Base-by-base conservation (phyloP, 108 stramenopile genomes). In the Bacterosira constricta region DNA sequence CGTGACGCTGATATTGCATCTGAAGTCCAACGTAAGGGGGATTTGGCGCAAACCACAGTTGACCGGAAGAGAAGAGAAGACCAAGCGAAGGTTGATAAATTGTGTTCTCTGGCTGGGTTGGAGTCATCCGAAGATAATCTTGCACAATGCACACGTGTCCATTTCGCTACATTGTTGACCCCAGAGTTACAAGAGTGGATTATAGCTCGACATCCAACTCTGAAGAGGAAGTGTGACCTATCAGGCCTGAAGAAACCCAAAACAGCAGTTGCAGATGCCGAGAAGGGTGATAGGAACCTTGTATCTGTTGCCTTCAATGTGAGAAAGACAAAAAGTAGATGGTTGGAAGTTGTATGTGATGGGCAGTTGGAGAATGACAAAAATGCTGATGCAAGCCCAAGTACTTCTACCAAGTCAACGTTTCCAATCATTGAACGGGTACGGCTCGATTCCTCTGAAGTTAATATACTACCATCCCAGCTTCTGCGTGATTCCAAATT, bases 101-200 rank as follows among this genome's bases (percentile, higher is more conserved):
- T 61, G 23, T 61, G 60, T 29, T 13, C 18, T 12, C 26, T 25
- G 12, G 39, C 39, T 3, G 60, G 39, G 1, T 4, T 45, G 6
- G 60, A 61, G 39, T 11, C 39, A 27, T 45, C 39, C 2, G 42
- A 42, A 10, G 38, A 61, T 3, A 61, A 61, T 45, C 12, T 61
- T 27, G 18, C 3, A 23, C 15, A 61, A 3, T 61, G 60, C 21
- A 8, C 12, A 37, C 4, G 37, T 25, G n/a, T 3, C 36, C 60
- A 61, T 29, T 61, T 61, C 39, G 17, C 18, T 15, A 45, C 30
- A 26, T 30, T 45, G 38, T 38, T 38, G 12, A 30, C 32, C 27
- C 36, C 20, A 4, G 42, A 42, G 27, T 29, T 41, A 15, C 37
- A 45, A 2, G 42, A 25, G 2, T 61, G 12, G 12, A 61, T 61